A percentile compares a stretch with the other conserved stretches of the same genome.
phyloP scores from a whole-genome alignment of 2,329 filamentous ascomycete species.

The Fusarium luffae region DNA sequence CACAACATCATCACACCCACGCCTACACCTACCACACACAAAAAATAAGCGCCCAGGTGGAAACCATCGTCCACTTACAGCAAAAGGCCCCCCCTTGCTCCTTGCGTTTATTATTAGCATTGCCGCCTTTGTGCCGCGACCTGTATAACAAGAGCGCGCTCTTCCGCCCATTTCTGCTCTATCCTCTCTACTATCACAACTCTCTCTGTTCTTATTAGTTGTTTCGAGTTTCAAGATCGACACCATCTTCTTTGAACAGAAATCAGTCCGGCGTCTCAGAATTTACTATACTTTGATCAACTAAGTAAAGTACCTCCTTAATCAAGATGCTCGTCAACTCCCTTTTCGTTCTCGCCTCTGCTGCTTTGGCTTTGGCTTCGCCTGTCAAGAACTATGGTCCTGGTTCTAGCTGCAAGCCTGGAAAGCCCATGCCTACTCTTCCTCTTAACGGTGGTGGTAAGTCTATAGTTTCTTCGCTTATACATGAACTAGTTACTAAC shows the following conservation, averaged over 20 bases:
- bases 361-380: conserved; percentile 48
- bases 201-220: conserved; percentile 16
- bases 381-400: conserved; percentile 37
- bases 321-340: conserved; percentile 51
- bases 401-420: conserved; percentile 33
- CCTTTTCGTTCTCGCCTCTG: conserved; percentile 49
- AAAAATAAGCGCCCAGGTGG: conserved; percentile 46
- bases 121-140: conserved; percentile 40
- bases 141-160: conserved; percentile 32
- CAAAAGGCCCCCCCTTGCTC: conserved; percentile 17
- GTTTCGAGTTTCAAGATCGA: conserved; percentile 28
- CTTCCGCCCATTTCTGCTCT: conserved; percentile 16
- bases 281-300: conserved; percentile 5
- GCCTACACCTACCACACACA: conserved; percentile 8
- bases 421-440: conserved; percentile 45
- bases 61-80: conserved; percentile 35
- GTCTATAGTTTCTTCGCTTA: conserved; percentile 26
- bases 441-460: conserved; percentile 55
- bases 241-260: conserved; percentile 30
- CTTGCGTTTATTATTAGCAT: conserved; percentile 47
- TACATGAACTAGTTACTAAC: conserved; percentile 31
- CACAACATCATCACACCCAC: conserved; percentile 30
- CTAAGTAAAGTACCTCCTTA: background rate
- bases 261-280: conserved; percentile 23
- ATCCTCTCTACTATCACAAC: conserved; percentile 1